Evolutionary conservation across 2,329 filamentous ascomycete species (phyloP).

Genomic region (Sporothrix curviconia): DNA sequence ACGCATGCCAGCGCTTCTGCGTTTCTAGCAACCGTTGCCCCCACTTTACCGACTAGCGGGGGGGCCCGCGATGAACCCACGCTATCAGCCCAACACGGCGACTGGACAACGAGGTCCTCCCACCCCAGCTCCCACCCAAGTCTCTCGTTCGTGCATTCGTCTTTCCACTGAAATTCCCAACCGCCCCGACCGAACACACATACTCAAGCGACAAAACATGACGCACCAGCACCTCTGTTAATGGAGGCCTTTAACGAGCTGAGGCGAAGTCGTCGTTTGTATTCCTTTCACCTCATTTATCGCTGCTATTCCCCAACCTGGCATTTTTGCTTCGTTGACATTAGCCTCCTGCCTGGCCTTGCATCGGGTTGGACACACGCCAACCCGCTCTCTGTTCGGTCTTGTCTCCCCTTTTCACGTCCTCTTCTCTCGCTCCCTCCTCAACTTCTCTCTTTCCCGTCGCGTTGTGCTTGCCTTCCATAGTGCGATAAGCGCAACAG

Average conservation of each 20-base stretch:
- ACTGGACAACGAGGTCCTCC: not conserved
- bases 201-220: conserved; percentile 17
- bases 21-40: too few species aligned
- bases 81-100: conserved; percentile 7
- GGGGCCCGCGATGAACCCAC: conserved; percentile 14
- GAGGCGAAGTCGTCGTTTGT: too few species aligned
- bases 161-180: conserved; percentile 15
- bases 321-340: conserved; percentile 12
- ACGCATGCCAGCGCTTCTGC: too few species aligned
- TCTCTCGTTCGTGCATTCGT: conserved; percentile 16
- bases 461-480: too few species aligned
- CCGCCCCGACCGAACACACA: conserved; percentile 10
- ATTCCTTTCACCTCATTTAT: not conserved
- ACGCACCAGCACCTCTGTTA: conserved; percentile 14
- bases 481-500: too few species aligned
- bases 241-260: too few species aligned
- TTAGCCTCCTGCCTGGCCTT: not conserved
- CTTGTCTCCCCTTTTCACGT: too few species aligned
- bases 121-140: not conserved
- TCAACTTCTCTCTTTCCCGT: not conserved
- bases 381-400: not conserved
- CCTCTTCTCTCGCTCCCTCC: not conserved
- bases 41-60: conserved; percentile 12
- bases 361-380: conserved; percentile 27
- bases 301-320: conserved; percentile 23